Percentiles rank a stretch among this genome's conserved stretches.
These are phyloP conservation scores for Coccomyxa sp. DNA, from an alignment of 139 green algal genomes.

Conservation along the genomic window DNA sequence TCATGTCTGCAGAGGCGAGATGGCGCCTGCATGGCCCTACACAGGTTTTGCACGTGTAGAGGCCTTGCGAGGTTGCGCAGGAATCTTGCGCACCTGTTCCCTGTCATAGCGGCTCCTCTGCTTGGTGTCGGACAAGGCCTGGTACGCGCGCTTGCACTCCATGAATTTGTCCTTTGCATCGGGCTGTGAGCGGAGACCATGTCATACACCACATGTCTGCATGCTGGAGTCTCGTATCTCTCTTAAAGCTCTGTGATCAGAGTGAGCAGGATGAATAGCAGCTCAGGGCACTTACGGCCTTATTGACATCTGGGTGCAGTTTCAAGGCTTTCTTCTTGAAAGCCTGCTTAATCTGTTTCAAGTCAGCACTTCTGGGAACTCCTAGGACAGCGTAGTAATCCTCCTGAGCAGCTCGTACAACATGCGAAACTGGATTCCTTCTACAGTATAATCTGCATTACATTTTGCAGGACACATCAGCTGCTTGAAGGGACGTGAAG, in stretches of 20 bases:
- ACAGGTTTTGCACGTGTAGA: too few relatives aligned
- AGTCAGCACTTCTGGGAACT: conserved; percentile 35
- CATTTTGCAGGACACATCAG: too few relatives aligned
- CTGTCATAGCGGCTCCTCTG: conserved; percentile 43
- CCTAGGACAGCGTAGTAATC: conserved; percentile 65
- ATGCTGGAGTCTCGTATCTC: background rate
- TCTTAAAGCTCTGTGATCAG: background rate
- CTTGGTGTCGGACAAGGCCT: conserved; percentile 50
- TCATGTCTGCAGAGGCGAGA: too few relatives aligned
- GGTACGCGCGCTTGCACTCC: conserved; percentile 74
- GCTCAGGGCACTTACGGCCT: conserved; percentile 41
- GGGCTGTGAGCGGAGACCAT: conserved; percentile 18
- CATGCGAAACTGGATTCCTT: too few relatives aligned
- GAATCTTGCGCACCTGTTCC: conserved; percentile 5
- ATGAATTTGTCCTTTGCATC: conserved; percentile 72
- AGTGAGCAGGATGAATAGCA: background rate
- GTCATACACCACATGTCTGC: background rate
- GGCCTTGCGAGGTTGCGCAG: too few relatives aligned
- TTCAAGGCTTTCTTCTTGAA: conserved; percentile 81
- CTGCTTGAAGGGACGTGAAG: too few relatives aligned
- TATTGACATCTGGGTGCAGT: conserved; percentile 86
- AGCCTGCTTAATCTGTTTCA: conserved; percentile 70
- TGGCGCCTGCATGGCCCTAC: too few relatives aligned
- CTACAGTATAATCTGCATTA: too few relatives aligned
- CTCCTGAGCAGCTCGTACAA: too few relatives aligned